Percentiles rank a stretch among this genome's conserved stretches.
These are phyloP conservation scores for Nicotiana undulata DNA, from an alignment of 257 asterid species.

Conservation along the genomic window DNA sequence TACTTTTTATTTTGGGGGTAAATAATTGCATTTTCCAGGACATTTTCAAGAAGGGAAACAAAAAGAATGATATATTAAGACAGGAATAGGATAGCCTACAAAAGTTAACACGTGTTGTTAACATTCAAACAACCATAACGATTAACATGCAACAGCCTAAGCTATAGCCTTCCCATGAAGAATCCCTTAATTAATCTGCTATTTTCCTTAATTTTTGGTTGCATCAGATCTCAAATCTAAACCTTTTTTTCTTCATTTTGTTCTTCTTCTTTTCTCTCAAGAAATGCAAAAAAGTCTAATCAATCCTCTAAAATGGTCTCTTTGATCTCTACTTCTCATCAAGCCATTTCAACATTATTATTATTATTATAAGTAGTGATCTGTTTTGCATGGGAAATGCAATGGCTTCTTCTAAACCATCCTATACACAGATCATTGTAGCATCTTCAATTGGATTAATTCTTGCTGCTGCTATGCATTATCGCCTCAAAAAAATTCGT, in stretches of 20 bases:
- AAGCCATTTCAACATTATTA: not conserved
- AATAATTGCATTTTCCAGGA: not conserved
- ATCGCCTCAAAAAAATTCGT: conserved; percentile 41
- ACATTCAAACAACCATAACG: conserved; percentile 8
- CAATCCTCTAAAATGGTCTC: not conserved
- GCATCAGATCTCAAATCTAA: not conserved
- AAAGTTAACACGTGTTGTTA: not conserved
- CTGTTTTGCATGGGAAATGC: conserved; percentile 2
- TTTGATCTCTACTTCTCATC: not conserved
- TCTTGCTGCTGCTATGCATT: conserved; percentile 71
- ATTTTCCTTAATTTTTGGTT: not conserved
- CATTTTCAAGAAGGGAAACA: not conserved
- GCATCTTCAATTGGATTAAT: conserved; percentile 81
- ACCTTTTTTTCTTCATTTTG: not conserved
- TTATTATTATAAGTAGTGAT: too few species aligned
- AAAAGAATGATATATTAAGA: not conserved
- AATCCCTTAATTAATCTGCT: not conserved
- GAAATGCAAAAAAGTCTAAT: not conserved
- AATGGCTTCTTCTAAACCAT: conserved; percentile 18
- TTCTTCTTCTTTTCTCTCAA: not conserved
- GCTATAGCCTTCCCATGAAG: not conserved
- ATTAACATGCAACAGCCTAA: not conserved
- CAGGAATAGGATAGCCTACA: not conserved
- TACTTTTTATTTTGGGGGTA: too few species aligned
- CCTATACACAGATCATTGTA: conserved; percentile 49